A percentile compares a stretch with the other conserved stretches of the same genome.
These are phyloP conservation scores for Aspergillus proliferans DNA, from an alignment of 2,329 filamentous ascomycete species.

Conservation along the genomic window DNA sequence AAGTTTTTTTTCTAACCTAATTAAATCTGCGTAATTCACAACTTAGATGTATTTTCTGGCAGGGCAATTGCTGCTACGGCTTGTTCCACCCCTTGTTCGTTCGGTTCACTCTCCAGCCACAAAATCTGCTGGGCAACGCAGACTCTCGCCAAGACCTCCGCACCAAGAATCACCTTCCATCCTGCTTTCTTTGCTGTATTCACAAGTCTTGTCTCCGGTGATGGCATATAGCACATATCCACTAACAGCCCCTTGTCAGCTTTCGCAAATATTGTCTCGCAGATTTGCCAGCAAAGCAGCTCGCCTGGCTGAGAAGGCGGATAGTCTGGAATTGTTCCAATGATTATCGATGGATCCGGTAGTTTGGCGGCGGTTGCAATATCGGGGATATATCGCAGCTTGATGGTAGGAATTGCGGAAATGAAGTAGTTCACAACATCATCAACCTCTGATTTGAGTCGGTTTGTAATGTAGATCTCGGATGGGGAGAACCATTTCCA, in stretches of 20 bases:
- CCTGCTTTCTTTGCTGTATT: conserved; percentile 9
- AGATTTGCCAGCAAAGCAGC: conserved; percentile 4
- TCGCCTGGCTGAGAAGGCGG: conserved; percentile 13
- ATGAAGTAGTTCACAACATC: conserved; percentile 11
- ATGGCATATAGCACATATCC: conserved; percentile 22
- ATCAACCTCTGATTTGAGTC: conserved; percentile 15
- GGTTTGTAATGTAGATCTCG: conserved; percentile 17
- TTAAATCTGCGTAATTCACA: too few species aligned
- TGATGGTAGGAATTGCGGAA: conserved; percentile 5
- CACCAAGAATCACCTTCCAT: conserved; percentile 15
- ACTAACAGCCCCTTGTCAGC: conserved; percentile 11
- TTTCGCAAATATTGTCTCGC: conserved; percentile 2
- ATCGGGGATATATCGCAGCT: conserved; percentile 8
- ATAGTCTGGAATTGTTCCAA: conserved; percentile 17
- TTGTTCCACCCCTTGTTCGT: conserved; percentile 9
- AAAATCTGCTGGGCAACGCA: conserved; percentile 17
- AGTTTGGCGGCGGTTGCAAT: conserved; percentile 5
- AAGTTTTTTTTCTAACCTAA: too few species aligned
- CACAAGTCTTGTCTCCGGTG: conserved; percentile 11
- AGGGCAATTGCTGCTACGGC: too few species aligned
- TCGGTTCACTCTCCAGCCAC: conserved; percentile 13
- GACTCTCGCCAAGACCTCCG: conserved; percentile 15
- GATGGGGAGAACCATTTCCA: conserved; percentile 14
- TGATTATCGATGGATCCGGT: conserved; percentile 9
- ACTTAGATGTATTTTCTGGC: too few species aligned